A percentile compares a stretch with the other conserved stretches of the same genome.
Evolutionary conservation across 163 green algal species (phyloP).

Genomic region (Coccomyxa subellipsoidea): DNA sequence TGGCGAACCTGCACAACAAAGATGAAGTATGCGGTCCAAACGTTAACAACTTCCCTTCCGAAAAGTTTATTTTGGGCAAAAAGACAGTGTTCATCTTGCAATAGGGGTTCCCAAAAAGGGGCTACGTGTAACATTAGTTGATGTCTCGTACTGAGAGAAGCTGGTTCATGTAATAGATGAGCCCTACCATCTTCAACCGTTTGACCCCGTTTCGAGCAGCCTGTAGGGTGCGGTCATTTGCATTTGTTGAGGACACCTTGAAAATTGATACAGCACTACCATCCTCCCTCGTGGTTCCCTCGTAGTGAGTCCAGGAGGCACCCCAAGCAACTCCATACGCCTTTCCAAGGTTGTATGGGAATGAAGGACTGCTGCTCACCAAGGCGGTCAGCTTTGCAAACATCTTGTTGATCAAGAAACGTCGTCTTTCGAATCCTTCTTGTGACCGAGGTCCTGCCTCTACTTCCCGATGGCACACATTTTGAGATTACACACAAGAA

Average conservation of each 20-base stretch:
- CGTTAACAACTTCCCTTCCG: background rate
- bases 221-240: slow-evolving; percentile 57
- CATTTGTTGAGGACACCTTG: slow-evolving; percentile 53
- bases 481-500: no score
- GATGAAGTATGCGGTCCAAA: background rate
- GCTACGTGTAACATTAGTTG: no score
- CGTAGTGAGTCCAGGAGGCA: slow-evolving; percentile 70
- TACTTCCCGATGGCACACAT: no score
- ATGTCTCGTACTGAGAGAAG: no score
- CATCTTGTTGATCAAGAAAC: slow-evolving; percentile 16
- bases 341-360: slow-evolving; percentile 71
- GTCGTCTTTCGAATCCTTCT: no score
- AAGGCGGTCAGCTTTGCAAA: slow-evolving; percentile 57
- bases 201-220: slow-evolving; percentile 82
- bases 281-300: slow-evolving; percentile 68
- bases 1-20: slow-evolving; percentile 75
- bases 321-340: slow-evolving; percentile 60
- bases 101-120: background rate
- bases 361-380: slow-evolving; percentile 42
- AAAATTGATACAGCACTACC: slow-evolving; percentile 79
- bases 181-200: slow-evolving; percentile 74
- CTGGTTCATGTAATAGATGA: background rate
- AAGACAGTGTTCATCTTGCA: background rate
- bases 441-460: no score
- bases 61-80: background rate